Evolutionary conservation across 2,329 filamentous ascomycete species (phyloP).

Genomic region (Pseudopithomyces maydicus): DNA sequence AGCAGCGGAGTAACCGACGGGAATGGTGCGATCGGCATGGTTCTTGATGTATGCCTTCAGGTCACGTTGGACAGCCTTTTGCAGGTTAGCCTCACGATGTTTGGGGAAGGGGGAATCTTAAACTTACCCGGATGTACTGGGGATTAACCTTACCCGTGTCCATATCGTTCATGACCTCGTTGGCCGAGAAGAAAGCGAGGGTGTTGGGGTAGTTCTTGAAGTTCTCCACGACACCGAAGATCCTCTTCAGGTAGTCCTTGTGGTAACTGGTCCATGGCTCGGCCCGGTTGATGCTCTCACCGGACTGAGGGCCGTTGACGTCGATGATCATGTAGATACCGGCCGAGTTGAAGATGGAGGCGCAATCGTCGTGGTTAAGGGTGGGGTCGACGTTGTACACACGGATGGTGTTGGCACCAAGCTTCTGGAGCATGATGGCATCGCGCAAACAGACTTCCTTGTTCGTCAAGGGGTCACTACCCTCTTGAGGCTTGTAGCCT

Average conservation of each 20-base stretch:
- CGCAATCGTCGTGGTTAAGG: constrained; percentile 65
- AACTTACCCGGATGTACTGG: constrained; percentile 60
- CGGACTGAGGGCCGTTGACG: constrained; percentile 65
- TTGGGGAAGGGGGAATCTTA: not conserved
- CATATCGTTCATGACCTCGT: constrained; percentile 70
- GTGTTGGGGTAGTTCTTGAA: constrained; percentile 71
- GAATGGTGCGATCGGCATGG: constrained; percentile 62
- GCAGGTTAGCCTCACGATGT: constrained; percentile 11
- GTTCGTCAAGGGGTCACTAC: constrained; percentile 62
- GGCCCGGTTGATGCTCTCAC: constrained; percentile 61
- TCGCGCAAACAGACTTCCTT: constrained; percentile 64
- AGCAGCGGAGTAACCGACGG: constrained; percentile 72
- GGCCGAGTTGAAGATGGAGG: constrained; percentile 67
- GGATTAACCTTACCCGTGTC: constrained; percentile 57
- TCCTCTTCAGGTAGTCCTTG: constrained; percentile 59
- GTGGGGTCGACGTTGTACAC: constrained; percentile 67
- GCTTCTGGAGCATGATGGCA: constrained; percentile 65
- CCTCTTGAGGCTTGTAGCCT: constrained; percentile 57
- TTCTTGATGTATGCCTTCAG: constrained; percentile 70
- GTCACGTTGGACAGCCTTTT: constrained; percentile 65
- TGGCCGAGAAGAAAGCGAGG: constrained; percentile 69
- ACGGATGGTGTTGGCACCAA: constrained; percentile 69
- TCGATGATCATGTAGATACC: constrained; percentile 71
- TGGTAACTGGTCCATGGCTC: constrained; percentile 62
- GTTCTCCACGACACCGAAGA: constrained; percentile 67